Evolutionary conservation across 345 rosid species (phyloP), one percentile per base, ranked within the genome.

Genomic region (Rhodamnia rubescens): DNA sequence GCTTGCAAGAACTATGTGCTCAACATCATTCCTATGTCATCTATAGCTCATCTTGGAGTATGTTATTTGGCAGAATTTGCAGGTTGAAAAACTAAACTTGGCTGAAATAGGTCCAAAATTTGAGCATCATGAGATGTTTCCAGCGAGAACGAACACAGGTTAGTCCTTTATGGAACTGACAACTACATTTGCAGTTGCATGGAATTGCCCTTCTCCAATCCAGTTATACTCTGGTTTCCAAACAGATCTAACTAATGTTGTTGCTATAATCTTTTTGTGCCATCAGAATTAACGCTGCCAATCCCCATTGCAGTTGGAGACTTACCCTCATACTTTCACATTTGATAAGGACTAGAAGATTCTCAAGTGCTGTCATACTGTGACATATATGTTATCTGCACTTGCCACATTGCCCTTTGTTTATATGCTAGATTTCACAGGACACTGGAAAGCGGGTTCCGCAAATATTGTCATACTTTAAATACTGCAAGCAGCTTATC

Each of bases 91-190:
- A 22, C 86, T 96, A 87, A 93, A 95, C 88, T 90, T 98, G 89
- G 92, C 94, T 12, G 92, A 90, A 87, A 93, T 94, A 83, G 99
- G 99, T 87, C 98, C 99, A 51, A 94, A 94, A 75, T 96, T 98
- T 85, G 99, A 96, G 93, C 91, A 94, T 89, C 98, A 98, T 89
- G 91, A 88, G 83, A 86, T 93, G 92, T 98, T 98, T 90, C 97
- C 99, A 11, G 96, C 99, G 50, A 91, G 99, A 87, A 98, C 96
- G 15, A 98, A 96, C 90, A 95, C 99, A 61, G 98, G 99, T 98
- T 88, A 87, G 95, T 80, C 74, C 81, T 84, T 59, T 82, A 15
- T 82, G 56, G 44, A 64, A 32, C 44, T 32, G 78, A 29, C 24
- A 16, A 64, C 44, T 64, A 64, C 44, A 18, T 64, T 64, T 64